phyloP scores from a whole-genome alignment of 805 yeast genomes.

The Ogataea saltuana region DNA sequence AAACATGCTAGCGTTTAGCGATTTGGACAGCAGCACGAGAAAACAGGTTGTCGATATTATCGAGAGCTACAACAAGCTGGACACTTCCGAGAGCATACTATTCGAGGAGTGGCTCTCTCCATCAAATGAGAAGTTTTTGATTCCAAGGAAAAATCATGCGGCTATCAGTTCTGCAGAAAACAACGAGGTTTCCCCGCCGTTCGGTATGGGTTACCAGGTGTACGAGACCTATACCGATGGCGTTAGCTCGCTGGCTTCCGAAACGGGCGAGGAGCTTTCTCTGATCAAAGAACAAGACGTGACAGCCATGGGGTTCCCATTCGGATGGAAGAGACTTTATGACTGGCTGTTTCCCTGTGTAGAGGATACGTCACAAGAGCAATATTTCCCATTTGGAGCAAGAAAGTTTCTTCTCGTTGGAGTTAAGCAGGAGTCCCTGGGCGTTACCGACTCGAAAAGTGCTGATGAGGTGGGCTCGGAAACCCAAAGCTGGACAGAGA shows the following conservation, averaged over 20 bases:
- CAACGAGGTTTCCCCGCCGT: slow-evolving; percentile 4
- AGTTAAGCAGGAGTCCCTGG: slow-evolving; percentile 20
- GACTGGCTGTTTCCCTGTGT: slow-evolving; percentile 13
- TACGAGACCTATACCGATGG: slow-evolving; percentile 7
- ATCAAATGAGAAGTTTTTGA: slow-evolving; percentile 23
- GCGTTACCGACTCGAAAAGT: neutral
- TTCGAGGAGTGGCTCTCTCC: slow-evolving; percentile 34
- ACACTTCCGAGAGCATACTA: slow-evolving; percentile 12
- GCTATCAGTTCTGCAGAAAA: slow-evolving; percentile 1
- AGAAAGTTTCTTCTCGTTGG: slow-evolving; percentile 30
- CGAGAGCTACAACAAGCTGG: slow-evolving; percentile 21
- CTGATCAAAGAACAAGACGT: slow-evolving; percentile 31
- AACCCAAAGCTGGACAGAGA: slow-evolving; percentile 8
- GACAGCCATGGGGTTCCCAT: slow-evolving; percentile 32
- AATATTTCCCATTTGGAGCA: slow-evolving; percentile 30
- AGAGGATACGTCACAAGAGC: slow-evolving; percentile 11
- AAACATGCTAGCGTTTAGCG: slow-evolving; percentile 10
- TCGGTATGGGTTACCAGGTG: slow-evolving; percentile 20
- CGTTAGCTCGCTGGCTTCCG: slow-evolving; percentile 6
- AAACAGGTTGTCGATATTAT: slow-evolving; percentile 21
- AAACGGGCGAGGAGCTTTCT: slow-evolving; percentile 12
- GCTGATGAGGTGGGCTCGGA: slow-evolving; percentile 3
- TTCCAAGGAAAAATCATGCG: slow-evolving; percentile 20
- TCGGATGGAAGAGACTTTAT: slow-evolving; percentile 24
- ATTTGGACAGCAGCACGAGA: slow-evolving; percentile 13